These are phyloP conservation scores for Pterulicium gracile DNA, from an alignment of 1,284 basidiomycete species.

Conservation along the genomic window DNA sequence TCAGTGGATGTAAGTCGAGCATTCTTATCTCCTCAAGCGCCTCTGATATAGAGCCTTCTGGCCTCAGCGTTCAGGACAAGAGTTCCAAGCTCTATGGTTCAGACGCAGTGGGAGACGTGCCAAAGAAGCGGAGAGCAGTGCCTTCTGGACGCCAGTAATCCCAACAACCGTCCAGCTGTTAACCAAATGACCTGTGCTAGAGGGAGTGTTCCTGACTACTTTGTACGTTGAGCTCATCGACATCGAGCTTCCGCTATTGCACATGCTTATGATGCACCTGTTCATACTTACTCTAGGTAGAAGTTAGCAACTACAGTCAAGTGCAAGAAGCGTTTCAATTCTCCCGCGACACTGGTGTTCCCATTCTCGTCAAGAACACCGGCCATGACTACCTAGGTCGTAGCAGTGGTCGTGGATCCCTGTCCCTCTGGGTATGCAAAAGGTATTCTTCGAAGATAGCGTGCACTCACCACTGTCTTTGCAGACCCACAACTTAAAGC, in stretches of 20 bases:
- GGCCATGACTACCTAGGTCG: slow-evolving; percentile 31
- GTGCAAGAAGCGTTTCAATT: slow-evolving; percentile 23
- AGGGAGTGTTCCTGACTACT: no score
- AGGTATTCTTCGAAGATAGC: background rate
- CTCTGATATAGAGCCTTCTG: no score
- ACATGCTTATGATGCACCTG: no score
- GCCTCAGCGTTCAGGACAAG: no score
- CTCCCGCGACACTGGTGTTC: slow-evolving; percentile 20
- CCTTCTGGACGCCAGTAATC: slow-evolving; percentile 10
- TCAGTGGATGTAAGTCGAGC: no score
- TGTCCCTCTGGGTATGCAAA: slow-evolving; percentile 23
- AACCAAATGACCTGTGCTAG: no score
- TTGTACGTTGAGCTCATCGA: no score
- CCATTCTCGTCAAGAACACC: slow-evolving; percentile 28
- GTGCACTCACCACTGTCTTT: background rate
- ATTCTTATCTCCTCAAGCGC: no score
- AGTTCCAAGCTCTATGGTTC: no score
- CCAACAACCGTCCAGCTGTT: no score
- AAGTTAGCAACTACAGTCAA: no score
- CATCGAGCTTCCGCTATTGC: background rate
- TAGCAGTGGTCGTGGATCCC: slow-evolving; percentile 19
- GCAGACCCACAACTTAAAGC: slow-evolving; percentile 16
- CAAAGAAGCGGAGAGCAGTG: slow-evolving; percentile 11
- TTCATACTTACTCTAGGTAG: no score
- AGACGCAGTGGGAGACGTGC: slow-evolving; percentile 18